Evolutionary conservation across 345 rosid species (phyloP).

Genomic region (Erucastrum elatum): DNA sequence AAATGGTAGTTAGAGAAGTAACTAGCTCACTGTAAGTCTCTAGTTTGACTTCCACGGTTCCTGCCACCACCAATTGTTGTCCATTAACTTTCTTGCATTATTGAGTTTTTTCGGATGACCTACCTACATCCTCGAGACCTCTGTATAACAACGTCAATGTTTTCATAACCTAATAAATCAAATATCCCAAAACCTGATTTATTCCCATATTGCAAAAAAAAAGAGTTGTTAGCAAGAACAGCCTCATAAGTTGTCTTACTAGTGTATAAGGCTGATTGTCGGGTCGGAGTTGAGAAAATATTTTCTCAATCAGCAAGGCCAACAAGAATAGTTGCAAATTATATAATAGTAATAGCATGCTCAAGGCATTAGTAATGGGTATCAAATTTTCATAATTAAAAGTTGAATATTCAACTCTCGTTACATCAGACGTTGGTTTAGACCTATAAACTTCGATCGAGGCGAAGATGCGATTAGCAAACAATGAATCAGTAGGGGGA

Average conservation of each 20-base stretch:
- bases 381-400: background rate
- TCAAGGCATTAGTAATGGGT: background rate
- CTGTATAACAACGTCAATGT: background rate
- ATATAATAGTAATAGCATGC: background rate
- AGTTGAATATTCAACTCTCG: background rate
- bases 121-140: background rate
- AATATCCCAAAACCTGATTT: background rate
- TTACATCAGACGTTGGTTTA: background rate
- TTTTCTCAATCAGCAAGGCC: background rate
- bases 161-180: background rate
- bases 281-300: background rate
- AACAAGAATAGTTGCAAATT: background rate
- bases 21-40: background rate
- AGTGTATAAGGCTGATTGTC: background rate
- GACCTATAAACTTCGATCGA: background rate
- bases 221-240: background rate
- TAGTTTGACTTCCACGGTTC: background rate
- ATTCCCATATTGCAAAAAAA: background rate
- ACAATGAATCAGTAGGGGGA: background rate
- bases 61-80: background rate
- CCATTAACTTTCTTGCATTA: background rate
- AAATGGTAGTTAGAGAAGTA: background rate
- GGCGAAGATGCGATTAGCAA: background rate
- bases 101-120: background rate
- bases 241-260: background rate